Conservation (phyloP, 345 rosid species). For the Heritiera fomes region DNA sequence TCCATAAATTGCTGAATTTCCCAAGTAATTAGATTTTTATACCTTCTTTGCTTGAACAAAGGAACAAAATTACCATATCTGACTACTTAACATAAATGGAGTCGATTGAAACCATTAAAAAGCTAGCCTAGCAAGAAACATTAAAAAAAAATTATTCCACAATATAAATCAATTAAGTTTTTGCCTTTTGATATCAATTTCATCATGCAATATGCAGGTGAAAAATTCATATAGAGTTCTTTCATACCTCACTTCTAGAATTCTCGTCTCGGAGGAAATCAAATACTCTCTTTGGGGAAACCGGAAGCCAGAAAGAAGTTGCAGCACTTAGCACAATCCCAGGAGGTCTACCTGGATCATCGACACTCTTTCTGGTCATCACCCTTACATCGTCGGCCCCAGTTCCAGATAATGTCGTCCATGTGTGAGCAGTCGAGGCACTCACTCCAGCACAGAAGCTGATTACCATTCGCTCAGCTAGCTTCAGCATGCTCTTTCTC, state of each 20-base stretch:
- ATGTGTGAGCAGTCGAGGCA: slow-evolving; percentile 66
- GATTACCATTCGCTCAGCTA: slow-evolving; percentile 78
- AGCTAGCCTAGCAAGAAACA: neutral
- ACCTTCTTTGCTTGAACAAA: neutral
- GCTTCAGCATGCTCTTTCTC: slow-evolving; percentile 68
- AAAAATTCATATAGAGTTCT: neutral
- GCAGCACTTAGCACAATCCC: slow-evolving; percentile 85
- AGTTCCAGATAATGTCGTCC: slow-evolving; percentile 64
- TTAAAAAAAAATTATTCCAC: neutral
- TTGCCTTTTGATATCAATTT: neutral
- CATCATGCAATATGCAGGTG: neutral
- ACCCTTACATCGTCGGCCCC: slow-evolving; percentile 75
- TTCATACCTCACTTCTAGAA: slow-evolving; percentile 61
- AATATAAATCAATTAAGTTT: neutral
- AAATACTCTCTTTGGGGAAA: slow-evolving; percentile 59
- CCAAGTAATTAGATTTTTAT: neutral
- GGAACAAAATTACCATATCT: neutral
- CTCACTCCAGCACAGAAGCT: slow-evolving; percentile 79
- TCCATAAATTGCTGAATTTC: no score
- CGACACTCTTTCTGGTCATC: slow-evolving; percentile 72
- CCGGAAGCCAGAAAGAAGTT: slow-evolving; percentile 94
- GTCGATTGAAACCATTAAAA: neutral
- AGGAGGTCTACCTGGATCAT: slow-evolving; percentile 86
- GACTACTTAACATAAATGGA: neutral
- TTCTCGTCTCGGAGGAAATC: slow-evolving; percentile 84